Evolutionary conservation across 2,329 filamentous ascomycete species (phyloP).

Genomic region (Colletotrichum lindemuthianum): DNA sequence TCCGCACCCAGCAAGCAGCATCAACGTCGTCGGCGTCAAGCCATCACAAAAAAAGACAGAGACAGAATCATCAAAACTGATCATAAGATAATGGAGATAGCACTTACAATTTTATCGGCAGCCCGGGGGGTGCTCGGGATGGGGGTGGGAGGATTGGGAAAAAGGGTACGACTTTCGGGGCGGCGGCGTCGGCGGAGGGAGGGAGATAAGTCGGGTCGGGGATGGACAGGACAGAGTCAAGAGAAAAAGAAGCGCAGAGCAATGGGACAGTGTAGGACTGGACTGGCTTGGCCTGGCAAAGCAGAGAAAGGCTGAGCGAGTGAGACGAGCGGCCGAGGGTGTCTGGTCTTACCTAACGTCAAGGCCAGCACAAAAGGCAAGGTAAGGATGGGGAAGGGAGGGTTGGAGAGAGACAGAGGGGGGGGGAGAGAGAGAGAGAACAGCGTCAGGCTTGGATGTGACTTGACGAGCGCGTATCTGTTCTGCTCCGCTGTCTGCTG

Average conservation of each 20-base stretch:
- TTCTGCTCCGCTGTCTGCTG: constrained; percentile 1
- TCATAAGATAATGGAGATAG: constrained; percentile 42
- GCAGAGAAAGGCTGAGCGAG: constrained; percentile 2
- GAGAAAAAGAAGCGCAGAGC: not conserved
- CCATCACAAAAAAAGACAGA: constrained; percentile 39
- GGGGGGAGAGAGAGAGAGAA: too few relatives aligned
- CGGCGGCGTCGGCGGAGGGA: constrained; percentile 31
- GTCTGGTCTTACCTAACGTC: constrained; percentile 32
- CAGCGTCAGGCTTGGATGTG: too few relatives aligned
- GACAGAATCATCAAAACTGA: constrained; percentile 38
- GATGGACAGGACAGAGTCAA: constrained; percentile 9
- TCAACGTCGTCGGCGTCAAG: constrained; percentile 39
- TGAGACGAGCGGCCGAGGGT: too few relatives aligned
- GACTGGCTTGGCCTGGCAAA: not conserved
- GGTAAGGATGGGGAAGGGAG: not conserved
- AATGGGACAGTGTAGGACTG: constrained; percentile 14
- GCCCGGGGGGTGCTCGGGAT: constrained; percentile 42
- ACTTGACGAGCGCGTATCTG: too few relatives aligned
- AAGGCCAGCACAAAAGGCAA: not conserved
- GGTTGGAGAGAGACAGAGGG: too few relatives aligned
- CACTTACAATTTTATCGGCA: constrained; percentile 41
- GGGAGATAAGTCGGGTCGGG: constrained; percentile 48
- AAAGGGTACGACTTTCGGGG: constrained; percentile 37
- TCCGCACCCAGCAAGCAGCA: constrained; percentile 31
- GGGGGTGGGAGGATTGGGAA: constrained; percentile 41